Percentiles rank a stretch among this genome's conserved stretches.
These are phyloP conservation scores for Rhizoctonia solani DNA, from an alignment of 1,284 basidiomycete genomes.

Conservation along the genomic window DNA sequence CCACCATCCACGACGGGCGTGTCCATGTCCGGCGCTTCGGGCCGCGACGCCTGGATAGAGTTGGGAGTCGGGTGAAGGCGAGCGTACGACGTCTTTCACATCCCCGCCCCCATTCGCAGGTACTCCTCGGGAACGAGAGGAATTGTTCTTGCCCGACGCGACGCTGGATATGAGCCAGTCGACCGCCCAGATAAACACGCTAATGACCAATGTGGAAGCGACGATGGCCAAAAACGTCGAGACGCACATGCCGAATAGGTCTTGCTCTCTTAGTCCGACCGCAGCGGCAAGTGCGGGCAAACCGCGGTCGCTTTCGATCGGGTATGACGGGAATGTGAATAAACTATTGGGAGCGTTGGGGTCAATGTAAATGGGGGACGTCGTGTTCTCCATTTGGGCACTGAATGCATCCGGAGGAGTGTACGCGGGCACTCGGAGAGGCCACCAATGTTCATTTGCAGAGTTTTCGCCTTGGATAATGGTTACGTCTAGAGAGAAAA, in stretches of 20 bases:
- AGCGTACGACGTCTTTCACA: slow-evolving; percentile 15
- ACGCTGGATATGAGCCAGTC: slow-evolving; percentile 52
- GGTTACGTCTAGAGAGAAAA: slow-evolving; percentile 66
- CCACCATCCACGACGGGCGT: slow-evolving; percentile 54
- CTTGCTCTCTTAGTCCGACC: slow-evolving; percentile 77
- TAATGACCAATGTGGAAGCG: slow-evolving; percentile 70
- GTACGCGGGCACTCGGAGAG: slow-evolving; percentile 62
- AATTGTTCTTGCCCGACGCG: slow-evolving; percentile 1
- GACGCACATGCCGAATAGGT: slow-evolving; percentile 84
- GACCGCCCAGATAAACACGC: slow-evolving; percentile 70
- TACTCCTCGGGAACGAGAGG: too few species aligned
- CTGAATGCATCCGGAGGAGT: slow-evolving; percentile 67
- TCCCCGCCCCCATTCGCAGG: too few species aligned
- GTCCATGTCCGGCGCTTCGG: slow-evolving; percentile 3
- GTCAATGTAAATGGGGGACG: slow-evolving; percentile 81
- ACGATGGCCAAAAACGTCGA: slow-evolving; percentile 81
- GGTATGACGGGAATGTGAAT: slow-evolving; percentile 59
- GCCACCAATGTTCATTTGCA: slow-evolving; percentile 62
- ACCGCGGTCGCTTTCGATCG: slow-evolving; percentile 61
- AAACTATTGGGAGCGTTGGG: slow-evolving; percentile 66
- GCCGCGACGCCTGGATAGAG: neutral
- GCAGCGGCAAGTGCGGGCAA: slow-evolving; percentile 79
- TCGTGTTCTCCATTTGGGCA: slow-evolving; percentile 68
- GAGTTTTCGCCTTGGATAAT: slow-evolving; percentile 57
- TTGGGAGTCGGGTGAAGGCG: slow-evolving; percentile 24